Conservation (phyloP, 1,284 basidiomycete genomes). For the Mrakiaceae sp. region DNA sequence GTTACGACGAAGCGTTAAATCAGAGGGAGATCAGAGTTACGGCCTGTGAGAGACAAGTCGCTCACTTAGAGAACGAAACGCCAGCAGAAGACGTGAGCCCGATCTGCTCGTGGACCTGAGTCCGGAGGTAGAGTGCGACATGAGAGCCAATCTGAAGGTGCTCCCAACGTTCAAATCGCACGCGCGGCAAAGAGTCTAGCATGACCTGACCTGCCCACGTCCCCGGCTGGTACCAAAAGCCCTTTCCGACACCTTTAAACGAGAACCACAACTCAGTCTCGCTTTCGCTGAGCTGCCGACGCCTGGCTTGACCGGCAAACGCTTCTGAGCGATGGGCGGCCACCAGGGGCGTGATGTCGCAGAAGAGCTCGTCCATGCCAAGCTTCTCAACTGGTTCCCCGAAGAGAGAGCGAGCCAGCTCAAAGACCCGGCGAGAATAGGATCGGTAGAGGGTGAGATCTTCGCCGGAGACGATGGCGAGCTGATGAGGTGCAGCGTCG, state of each 20-base stretch:
- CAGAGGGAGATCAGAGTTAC: too few species aligned
- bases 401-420: constrained; percentile 26
- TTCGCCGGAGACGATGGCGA: constrained; percentile 34
- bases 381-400: constrained; percentile 30
- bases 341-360: constrained; percentile 31
- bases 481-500: background rate
- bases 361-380: constrained; percentile 36
- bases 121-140: constrained; percentile 27
- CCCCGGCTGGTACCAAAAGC: constrained; percentile 23
- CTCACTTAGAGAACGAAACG: constrained; percentile 27
- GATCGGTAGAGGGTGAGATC: constrained; percentile 32
- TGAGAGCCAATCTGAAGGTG: constrained; percentile 24
- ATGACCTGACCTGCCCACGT: constrained; percentile 14
- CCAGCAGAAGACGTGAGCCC: constrained; percentile 33
- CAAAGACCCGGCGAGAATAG: constrained; percentile 26
- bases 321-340: constrained; percentile 22
- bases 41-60: too few species aligned
- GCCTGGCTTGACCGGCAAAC: background rate
- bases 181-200: background rate
- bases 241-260: background rate
- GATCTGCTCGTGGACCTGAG: constrained; percentile 25
- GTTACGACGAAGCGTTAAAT: too few species aligned
- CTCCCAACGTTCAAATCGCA: background rate
- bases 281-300: too few species aligned
- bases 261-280: background rate